These are phyloP conservation scores for Apiospora kogelbergensis DNA, from an alignment of 2,329 filamentous ascomycete species.

Conservation along the genomic window DNA sequence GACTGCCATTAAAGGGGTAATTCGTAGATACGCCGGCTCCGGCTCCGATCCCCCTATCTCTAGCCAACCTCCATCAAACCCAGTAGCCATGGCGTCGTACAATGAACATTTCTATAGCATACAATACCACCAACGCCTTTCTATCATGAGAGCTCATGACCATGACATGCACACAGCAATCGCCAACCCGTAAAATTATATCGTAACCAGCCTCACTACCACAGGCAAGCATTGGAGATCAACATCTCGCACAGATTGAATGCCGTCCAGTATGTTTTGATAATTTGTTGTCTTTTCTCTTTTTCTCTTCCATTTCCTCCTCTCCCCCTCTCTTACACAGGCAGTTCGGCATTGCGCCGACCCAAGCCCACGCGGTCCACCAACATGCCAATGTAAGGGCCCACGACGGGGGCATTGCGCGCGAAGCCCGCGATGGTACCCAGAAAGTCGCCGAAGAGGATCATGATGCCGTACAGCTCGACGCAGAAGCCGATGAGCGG, in stretches of 20 bases:
- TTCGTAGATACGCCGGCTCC: neutral
- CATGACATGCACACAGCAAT: neutral
- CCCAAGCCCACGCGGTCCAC: constrained; percentile 70
- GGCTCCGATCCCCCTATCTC: neutral
- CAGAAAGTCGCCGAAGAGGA: constrained; percentile 95
- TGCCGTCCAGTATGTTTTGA: neutral
- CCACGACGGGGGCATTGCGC: constrained; percentile 79
- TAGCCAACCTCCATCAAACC: neutral
- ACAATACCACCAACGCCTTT: constrained; percentile 15
- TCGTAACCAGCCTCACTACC: neutral
- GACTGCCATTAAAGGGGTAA: neutral
- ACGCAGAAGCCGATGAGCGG: constrained; percentile 86
- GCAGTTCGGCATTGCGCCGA: constrained; percentile 73
- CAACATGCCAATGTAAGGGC: constrained; percentile 76
- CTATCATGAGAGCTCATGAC: neutral
- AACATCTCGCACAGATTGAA: neutral
- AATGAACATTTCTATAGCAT: constrained; percentile 15
- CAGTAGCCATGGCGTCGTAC: neutral
- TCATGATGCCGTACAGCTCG: constrained; percentile 88
- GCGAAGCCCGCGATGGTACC: constrained; percentile 89
- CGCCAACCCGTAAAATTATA: neutral
- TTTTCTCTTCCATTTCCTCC: constrained; percentile 10
- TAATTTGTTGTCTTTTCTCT: constrained; percentile 1
- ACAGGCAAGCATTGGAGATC: neutral
- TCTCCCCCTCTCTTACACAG: constrained; percentile 56